Percentiles rank a stretch among this genome's conserved stretches.
phyloP scores from a whole-genome alignment of 768 basidiomycete genomes.

The Mycena vitilis region DNA sequence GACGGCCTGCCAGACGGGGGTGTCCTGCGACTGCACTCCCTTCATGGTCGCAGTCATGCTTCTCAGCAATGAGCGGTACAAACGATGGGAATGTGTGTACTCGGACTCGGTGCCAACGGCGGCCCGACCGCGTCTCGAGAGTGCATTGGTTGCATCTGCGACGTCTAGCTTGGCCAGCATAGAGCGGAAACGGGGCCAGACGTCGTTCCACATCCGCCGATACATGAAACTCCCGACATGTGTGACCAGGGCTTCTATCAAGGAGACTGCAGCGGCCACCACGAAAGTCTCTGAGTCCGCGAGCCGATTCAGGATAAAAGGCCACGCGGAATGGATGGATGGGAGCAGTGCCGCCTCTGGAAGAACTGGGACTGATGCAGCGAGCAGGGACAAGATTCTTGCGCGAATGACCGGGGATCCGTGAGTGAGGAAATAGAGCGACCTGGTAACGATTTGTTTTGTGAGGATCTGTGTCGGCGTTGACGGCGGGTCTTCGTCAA shows the following conservation, averaged over 20 bases:
- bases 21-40: conserved; percentile 77
- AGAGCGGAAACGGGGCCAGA: conserved; percentile 85
- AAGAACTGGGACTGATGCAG: conserved; percentile 78
- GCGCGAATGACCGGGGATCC: conserved; percentile 87
- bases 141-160: conserved; percentile 75
- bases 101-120: conserved; percentile 73
- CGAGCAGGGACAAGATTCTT: conserved; percentile 81
- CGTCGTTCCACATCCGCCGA: conserved; percentile 87
- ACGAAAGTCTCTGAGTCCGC: conserved; percentile 81
- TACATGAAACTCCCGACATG: conserved; percentile 90
- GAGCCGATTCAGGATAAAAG: conserved; percentile 90
- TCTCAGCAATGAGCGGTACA: conserved; percentile 80
- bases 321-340: conserved; percentile 91
- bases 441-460: conserved; percentile 87
- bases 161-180: conserved; percentile 70
- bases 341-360: conserved; percentile 83
- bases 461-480: conserved; percentile 83
- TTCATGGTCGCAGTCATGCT: conserved; percentile 77
- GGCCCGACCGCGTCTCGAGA: conserved; percentile 65
- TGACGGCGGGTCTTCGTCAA: conserved; percentile 62
- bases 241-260: conserved; percentile 78
- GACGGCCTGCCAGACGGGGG: conserved; percentile 84
- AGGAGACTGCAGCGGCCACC: conserved; percentile 75
- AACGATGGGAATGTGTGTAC: conserved; percentile 83
- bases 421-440: conserved; percentile 92